phyloP scores from a whole-genome alignment of 1,284 basidiomycete genomes.

The Naganishia sp. region DNA sequence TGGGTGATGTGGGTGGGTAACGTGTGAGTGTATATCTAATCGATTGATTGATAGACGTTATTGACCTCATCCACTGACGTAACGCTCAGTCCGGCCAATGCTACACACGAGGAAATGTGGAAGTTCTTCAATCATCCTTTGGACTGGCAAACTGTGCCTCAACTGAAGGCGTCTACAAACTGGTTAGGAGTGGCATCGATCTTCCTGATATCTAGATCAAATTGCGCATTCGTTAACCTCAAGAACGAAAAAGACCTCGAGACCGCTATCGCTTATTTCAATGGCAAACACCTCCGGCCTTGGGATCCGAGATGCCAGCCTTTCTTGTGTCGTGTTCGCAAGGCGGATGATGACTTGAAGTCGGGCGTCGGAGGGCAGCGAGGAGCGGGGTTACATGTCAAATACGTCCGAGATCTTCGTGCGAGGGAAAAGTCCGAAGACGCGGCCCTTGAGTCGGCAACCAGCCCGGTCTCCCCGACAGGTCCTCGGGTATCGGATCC shows the following conservation, averaged over 20 bases:
- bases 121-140: slow-evolving; percentile 68
- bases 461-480: neutral
- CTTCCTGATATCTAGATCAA: slow-evolving; percentile 87
- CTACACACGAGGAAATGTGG: slow-evolving; percentile 85
- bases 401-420: slow-evolving; percentile 70
- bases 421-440: slow-evolving; percentile 41
- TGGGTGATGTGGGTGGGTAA: slow-evolving; percentile 85
- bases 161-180: slow-evolving; percentile 32
- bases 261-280: slow-evolving; percentile 69
- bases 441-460: slow-evolving; percentile 17
- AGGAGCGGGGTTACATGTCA: slow-evolving; percentile 77
- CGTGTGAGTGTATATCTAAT: slow-evolving; percentile 36
- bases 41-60: neutral
- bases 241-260: slow-evolving; percentile 65
- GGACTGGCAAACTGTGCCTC: slow-evolving; percentile 33
- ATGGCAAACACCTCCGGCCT: slow-evolving; percentile 56
- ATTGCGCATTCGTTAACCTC: slow-evolving; percentile 92
- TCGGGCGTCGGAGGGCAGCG: slow-evolving; percentile 90
- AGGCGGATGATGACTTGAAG: slow-evolving; percentile 79
- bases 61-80: slow-evolving; percentile 26
- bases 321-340: slow-evolving; percentile 81
- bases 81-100: slow-evolving; percentile 60
- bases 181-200: slow-evolving; percentile 75
- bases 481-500: slow-evolving; percentile 4
- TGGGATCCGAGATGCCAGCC: slow-evolving; percentile 71